Evolutionary conservation across 345 rosid species (phyloP).

Genomic region (Isatis tinctoria): DNA sequence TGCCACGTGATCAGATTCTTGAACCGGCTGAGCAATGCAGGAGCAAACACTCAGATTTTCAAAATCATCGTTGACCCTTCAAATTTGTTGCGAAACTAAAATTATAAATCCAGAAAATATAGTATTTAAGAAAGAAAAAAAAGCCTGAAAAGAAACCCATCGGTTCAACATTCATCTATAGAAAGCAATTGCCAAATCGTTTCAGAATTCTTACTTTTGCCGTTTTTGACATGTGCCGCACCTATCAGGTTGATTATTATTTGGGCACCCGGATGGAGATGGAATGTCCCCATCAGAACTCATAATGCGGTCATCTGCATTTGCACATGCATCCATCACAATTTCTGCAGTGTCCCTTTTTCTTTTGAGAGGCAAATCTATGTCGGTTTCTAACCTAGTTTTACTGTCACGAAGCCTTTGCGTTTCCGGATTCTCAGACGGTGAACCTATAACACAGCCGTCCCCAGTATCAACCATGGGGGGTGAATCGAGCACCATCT

Average conservation of each 20-base stretch:
- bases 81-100: conserved; percentile 12
- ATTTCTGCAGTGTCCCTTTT: conserved; percentile 35
- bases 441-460: background rate
- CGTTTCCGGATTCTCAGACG: conserved; percentile 20
- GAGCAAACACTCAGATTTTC: conserved; percentile 31
- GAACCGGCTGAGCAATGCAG: conserved; percentile 29
- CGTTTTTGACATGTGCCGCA: conserved; percentile 37
- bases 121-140: background rate
- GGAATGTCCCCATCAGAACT: conserved; percentile 24
- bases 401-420: conserved; percentile 28
- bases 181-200: conserved; percentile 14
- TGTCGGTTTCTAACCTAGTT: conserved; percentile 33
- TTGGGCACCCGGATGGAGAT: conserved; percentile 23
- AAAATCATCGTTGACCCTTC: conserved; percentile 37
- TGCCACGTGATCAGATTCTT: conserved; percentile 19
- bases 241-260: conserved; percentile 26
- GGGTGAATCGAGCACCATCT: conserved; percentile 8
- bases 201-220: conserved; percentile 46
- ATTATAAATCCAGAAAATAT: conserved; percentile 11
- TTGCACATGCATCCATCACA: conserved; percentile 37
- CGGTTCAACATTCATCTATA: background rate
- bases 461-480: conserved; percentile 1
- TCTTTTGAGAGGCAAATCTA: conserved; percentile 33
- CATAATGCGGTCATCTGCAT: conserved; percentile 27
- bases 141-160: background rate